Evolutionary conservation across 2,329 filamentous ascomycete genomes (phyloP).

Genomic region (Colletotrichum sp.): DNA sequence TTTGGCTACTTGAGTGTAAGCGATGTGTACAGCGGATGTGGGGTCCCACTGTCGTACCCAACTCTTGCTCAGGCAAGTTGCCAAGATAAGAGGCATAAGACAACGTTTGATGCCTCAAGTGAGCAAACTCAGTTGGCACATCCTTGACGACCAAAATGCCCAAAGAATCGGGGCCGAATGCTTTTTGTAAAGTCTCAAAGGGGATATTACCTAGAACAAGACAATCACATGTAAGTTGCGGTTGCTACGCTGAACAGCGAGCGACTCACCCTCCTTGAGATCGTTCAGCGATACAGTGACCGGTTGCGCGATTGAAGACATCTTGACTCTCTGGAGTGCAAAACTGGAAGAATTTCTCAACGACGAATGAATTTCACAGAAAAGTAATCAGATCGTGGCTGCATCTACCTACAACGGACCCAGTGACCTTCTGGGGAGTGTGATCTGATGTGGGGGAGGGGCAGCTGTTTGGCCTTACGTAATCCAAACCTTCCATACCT

Average conservation of each 20-base stretch:
- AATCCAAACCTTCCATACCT: background rate
- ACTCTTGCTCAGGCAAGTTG: conserved; percentile 72
- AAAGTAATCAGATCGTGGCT: background rate
- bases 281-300: conserved; percentile 68
- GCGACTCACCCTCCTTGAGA: conserved; percentile 58
- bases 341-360: background rate
- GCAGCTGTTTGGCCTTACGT: background rate
- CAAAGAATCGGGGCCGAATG: conserved; percentile 88
- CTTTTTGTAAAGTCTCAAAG: conserved; percentile 72
- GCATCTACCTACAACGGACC: background rate
- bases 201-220: conserved; percentile 63
- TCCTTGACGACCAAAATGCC: conserved; percentile 95
- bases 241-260: background rate
- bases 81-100: conserved; percentile 91
- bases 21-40: background rate
- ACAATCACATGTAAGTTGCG: conserved; percentile 17
- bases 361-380: background rate
- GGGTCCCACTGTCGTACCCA: conserved; percentile 59
- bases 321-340: conserved; percentile 25
- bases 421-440: background rate
- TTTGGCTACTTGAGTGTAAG: conserved; percentile 43
- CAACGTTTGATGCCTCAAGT: conserved; percentile 75
- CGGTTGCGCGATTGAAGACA: conserved; percentile 57
- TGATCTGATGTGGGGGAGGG: conserved; percentile 10
- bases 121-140: conserved; percentile 73